Conservation (phyloP, 2,329 filamentous ascomycete species). For the Talaromyces marneffei region DNA sequence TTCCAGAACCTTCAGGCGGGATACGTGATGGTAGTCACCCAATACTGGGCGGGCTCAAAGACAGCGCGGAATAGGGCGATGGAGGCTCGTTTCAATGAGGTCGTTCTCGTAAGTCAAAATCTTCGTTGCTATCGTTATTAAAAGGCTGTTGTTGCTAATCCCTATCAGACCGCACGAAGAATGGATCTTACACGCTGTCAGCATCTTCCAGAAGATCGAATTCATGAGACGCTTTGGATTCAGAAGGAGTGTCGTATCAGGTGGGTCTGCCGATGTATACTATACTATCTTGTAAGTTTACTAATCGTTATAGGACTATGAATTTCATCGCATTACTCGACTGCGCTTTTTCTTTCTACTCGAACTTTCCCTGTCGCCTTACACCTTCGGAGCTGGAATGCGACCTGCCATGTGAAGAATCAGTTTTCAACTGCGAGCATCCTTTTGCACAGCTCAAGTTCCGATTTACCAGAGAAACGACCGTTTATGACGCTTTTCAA, state of each 20-base stretch:
- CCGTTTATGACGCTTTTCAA: constrained; percentile 36
- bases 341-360: constrained; percentile 42
- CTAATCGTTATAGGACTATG: constrained; percentile 30
- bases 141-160: neutral
- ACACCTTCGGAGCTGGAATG: constrained; percentile 37
- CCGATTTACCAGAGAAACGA: constrained; percentile 31
- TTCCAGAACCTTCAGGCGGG: constrained; percentile 42
- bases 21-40: constrained; percentile 36
- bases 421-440: constrained; percentile 36
- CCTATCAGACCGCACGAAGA: constrained; percentile 33
- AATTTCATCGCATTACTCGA: constrained; percentile 39
- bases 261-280: constrained; percentile 21
- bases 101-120: constrained; percentile 33
- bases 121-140: neutral
- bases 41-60: constrained; percentile 42
- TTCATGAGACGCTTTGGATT: constrained; percentile 39
- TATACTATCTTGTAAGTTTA: neutral
- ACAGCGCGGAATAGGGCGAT: constrained; percentile 37
- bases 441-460: constrained; percentile 40
- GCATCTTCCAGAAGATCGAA: constrained; percentile 34
- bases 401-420: constrained; percentile 40
- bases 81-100: constrained; percentile 39
- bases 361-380: constrained; percentile 41
- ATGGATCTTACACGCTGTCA: constrained; percentile 34
- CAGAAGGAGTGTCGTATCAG: constrained; percentile 41